Percentiles rank a stretch among this genome's conserved stretches.
These are phyloP conservation scores for Piloderma croceum DNA, from an alignment of 768 basidiomycete species.

Conservation along the genomic window DNA sequence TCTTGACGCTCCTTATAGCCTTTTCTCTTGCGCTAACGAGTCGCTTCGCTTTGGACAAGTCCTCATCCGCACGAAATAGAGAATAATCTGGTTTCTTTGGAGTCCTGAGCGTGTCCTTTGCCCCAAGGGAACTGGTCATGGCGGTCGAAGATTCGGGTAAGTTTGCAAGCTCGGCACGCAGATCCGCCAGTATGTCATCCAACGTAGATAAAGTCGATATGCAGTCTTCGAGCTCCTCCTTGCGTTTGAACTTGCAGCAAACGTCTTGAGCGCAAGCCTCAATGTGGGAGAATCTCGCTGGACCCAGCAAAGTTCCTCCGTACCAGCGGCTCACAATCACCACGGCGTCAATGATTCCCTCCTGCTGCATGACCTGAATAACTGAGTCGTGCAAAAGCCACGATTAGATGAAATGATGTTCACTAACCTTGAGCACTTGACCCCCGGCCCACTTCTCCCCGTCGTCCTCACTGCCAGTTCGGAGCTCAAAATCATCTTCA, in stretches of 20 bases:
- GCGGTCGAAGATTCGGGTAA: background rate
- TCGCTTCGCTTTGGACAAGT: conserved; percentile 59
- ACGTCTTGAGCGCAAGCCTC: conserved; percentile 72
- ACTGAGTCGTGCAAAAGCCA: no score
- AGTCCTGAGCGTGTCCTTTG: background rate
- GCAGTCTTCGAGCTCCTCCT: conserved; percentile 63
- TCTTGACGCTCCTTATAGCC: conserved; percentile 61
- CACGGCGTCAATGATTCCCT: conserved; percentile 69
- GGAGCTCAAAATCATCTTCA: conserved; percentile 71
- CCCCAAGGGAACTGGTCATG: background rate
- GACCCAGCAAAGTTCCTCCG: conserved; percentile 76
- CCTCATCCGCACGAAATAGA: conserved; percentile 32
- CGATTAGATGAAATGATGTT: no score
- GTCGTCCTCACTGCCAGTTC: conserved; percentile 64
- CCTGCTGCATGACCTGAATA: conserved; percentile 68
- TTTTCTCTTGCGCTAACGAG: conserved; percentile 66
- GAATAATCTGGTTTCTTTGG: conserved; percentile 43
- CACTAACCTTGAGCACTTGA: conserved; percentile 52
- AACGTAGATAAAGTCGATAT: conserved; percentile 51
- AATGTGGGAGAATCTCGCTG: conserved; percentile 70
- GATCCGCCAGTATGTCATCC: conserved; percentile 53
- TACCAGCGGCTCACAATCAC: conserved; percentile 81
- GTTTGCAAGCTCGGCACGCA: conserved; percentile 40
- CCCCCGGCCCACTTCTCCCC: conserved; percentile 70
- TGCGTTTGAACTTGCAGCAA: conserved; percentile 58